Conservation (phyloP, 2,329 filamentous ascomycete genomes). For the Fusarium sp. region DNA sequence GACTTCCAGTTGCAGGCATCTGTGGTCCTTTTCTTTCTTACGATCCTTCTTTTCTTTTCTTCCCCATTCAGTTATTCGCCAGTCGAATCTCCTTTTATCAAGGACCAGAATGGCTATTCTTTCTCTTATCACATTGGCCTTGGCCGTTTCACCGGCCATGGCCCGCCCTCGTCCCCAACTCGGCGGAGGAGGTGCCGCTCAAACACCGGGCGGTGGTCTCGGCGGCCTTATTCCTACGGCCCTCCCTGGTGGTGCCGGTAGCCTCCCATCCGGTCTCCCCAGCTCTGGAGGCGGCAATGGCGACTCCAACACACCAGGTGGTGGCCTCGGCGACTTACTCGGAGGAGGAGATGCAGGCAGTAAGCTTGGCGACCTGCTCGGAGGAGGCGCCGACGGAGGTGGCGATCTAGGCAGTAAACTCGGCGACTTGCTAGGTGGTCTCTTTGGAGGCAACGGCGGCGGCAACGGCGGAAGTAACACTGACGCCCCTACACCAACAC, state of each 20-base stretch:
- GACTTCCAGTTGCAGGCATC: conserved; percentile 49
- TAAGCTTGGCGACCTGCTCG: conserved; percentile 5
- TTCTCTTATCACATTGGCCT: conserved; percentile 44
- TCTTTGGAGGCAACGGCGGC: conserved; percentile 19
- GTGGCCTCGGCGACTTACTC: not conserved
- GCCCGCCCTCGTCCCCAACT: conserved; percentile 37
- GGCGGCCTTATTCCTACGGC: conserved; percentile 21
- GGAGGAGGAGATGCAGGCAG: conserved; percentile 2
- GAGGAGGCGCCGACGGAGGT: not conserved
- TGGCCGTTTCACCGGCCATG: conserved; percentile 45
- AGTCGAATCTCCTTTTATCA: conserved; percentile 8
- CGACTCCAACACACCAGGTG: not conserved
- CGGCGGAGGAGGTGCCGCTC: too few relatives aligned
- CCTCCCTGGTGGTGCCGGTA: too few relatives aligned
- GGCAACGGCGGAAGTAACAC: conserved; percentile 9
- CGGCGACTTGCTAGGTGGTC: conserved; percentile 9
- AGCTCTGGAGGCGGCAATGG: conserved; percentile 5
- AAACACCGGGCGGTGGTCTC: conserved; percentile 22
- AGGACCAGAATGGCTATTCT: conserved; percentile 46
- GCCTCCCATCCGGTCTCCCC: not conserved
- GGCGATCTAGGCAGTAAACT: not conserved
- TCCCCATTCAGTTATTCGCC: conserved; percentile 8
- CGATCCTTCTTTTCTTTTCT: conserved; percentile 30
- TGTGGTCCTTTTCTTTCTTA: conserved; percentile 44
- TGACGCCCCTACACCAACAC: conserved; percentile 10